Evolutionary conservation across 495 filamentous ascomycete genomes (phyloP).

Genomic region (Cercophora sp.): DNA sequence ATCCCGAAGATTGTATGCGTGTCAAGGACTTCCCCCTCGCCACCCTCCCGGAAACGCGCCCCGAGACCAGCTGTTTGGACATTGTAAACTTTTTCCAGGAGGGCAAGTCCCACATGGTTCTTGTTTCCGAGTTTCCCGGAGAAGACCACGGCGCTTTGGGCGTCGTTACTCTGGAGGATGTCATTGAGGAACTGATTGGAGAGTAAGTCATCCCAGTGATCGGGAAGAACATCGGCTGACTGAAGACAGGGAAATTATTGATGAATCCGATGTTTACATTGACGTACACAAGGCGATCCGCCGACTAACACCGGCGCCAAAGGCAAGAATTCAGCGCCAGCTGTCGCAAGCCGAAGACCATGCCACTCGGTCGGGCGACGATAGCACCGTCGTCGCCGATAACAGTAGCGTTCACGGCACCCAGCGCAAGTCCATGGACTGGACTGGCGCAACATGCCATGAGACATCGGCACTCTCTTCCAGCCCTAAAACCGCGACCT

Average conservation of each 20-base stretch:
- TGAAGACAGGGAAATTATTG: conserved; percentile 61
- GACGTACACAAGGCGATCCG: conserved; percentile 96
- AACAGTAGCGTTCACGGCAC: conserved; percentile 6
- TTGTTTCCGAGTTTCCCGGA: conserved; percentile 86
- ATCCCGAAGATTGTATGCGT: conserved; percentile 81
- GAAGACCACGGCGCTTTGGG: conserved; percentile 85
- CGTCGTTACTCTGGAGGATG: conserved; percentile 94
- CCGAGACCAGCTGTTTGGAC: conserved; percentile 93
- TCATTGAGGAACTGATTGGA: conserved; percentile 96
- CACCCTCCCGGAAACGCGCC: conserved; percentile 88
- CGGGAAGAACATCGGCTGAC: conserved; percentile 2
- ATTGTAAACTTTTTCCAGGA: conserved; percentile 99
- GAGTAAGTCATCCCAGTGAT: conserved; percentile 61
- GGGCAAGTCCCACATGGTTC: conserved; percentile 97
- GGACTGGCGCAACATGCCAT: conserved; percentile 16
- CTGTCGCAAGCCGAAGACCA: conserved; percentile 22
- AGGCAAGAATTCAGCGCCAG: conserved; percentile 27
- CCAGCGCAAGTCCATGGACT: conserved; percentile 13
- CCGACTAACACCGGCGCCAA: conserved; percentile 48
- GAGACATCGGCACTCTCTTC: conserved; percentile 28
- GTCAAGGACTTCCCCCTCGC: conserved; percentile 90
- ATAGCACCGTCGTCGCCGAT: conserved; percentile 14
- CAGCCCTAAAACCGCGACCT: conserved; percentile 44
- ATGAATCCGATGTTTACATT: conserved; percentile 91
- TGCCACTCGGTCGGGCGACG: conserved; percentile 4